A percentile compares a stretch with the other conserved stretches of the same genome.
These are phyloP conservation scores for Colletotrichum sp. DNA, from an alignment of 2,329 filamentous ascomycete genomes.

Conservation along the genomic window DNA sequence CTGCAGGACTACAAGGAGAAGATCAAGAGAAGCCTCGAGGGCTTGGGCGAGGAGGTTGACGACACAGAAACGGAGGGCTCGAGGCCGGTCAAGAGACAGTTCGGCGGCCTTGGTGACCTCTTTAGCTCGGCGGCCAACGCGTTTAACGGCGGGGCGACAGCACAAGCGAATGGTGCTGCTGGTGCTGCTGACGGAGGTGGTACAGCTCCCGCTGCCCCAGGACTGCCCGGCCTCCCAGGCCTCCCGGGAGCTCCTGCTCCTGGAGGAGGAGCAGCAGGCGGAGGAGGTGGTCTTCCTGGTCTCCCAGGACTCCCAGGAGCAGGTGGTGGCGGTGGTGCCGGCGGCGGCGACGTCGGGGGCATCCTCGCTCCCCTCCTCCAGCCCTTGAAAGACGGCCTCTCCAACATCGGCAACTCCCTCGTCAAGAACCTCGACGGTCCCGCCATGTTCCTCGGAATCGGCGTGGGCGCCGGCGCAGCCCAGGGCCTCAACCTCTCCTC, in stretches of 20 bases:
- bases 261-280: background rate
- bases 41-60: background rate
- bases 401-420: constrained; percentile 13
- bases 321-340: background rate
- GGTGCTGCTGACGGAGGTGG: background rate
- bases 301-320: background rate
- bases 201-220: background rate
- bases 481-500: constrained; percentile 27
- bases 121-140: background rate
- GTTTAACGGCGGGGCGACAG: background rate
- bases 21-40: background rate
- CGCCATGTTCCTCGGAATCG: constrained; percentile 28
- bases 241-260: background rate
- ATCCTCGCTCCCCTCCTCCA: constrained; percentile 6
- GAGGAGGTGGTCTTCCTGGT: background rate
- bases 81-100: background rate
- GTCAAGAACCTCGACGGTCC: constrained; percentile 16
- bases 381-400: constrained; percentile 15
- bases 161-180: background rate
- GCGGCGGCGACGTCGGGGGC: background rate
- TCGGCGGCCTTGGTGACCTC: background rate
- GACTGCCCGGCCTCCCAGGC: background rate
- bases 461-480: constrained; percentile 26
- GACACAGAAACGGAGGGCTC: background rate
- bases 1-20: constrained; percentile 11